Conservation (phyloP, 176 grass and related monocot genomes). For the Oryza nivara region DNA sequence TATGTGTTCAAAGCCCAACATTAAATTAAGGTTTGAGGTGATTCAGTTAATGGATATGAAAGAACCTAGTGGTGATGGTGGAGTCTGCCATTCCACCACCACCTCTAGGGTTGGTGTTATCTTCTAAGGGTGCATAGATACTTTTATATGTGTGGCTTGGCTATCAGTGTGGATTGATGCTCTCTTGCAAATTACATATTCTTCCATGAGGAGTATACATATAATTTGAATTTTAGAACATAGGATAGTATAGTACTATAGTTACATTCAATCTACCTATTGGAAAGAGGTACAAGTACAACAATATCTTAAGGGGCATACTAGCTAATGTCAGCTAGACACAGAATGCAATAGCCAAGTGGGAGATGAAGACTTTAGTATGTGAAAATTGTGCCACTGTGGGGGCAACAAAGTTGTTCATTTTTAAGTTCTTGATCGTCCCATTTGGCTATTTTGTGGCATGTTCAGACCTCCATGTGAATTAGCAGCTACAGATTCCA, state of each 20-base stretch:
- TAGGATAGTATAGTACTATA: not conserved
- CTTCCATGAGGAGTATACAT: too few relatives aligned
- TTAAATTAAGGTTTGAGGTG: not conserved
- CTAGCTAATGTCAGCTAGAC: not conserved
- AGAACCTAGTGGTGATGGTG: not conserved
- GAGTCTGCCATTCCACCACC: too few relatives aligned
- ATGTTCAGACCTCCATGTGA: not conserved
- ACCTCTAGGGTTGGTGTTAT: too few relatives aligned
- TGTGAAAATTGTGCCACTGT: not conserved
- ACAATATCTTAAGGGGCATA: not conserved
- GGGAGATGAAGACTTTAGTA: not conserved
- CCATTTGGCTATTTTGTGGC: not conserved
- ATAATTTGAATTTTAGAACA: too few relatives aligned
- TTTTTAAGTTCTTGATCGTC: not conserved
- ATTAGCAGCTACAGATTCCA: not conserved
- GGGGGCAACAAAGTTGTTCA: not conserved
- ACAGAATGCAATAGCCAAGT: not conserved
- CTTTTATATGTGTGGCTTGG: too few relatives aligned
- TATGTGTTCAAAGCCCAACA: slow-evolving; percentile 13
- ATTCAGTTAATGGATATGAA: not conserved
- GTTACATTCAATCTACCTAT: too few relatives aligned
- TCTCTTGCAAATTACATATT: too few relatives aligned
- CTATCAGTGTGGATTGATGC: too few relatives aligned
- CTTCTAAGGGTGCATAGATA: too few relatives aligned
- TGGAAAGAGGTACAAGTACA: not conserved